These are phyloP conservation scores for Hamigera avellanea DNA, from an alignment of 495 filamentous ascomycete genomes.

Conservation along the genomic window DNA sequence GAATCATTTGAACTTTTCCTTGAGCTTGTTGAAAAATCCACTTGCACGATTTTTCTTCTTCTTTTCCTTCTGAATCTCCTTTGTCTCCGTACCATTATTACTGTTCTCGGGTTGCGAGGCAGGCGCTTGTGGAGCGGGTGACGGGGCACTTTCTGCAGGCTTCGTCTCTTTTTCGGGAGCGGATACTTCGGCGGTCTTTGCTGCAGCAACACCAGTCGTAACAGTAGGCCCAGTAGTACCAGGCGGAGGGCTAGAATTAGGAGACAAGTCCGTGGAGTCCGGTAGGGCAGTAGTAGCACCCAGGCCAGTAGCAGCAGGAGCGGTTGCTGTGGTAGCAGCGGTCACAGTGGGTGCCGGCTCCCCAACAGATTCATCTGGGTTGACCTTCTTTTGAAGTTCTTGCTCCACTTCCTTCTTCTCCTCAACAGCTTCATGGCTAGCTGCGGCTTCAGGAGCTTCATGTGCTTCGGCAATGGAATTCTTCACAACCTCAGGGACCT, in stretches of 20 bases:
- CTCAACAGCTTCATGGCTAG: conserved; percentile 51
- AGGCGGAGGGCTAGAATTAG: conserved; percentile 19
- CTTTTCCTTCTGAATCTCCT: conserved; percentile 21
- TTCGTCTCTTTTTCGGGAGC: neutral
- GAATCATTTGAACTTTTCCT: conserved; percentile 34
- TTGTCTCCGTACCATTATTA: neutral
- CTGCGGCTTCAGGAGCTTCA: conserved; percentile 57
- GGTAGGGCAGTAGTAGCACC: conserved; percentile 6
- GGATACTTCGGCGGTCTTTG: conserved; percentile 1
- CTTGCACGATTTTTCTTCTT: conserved; percentile 39
- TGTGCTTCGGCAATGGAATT: conserved; percentile 57
- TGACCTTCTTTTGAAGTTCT: conserved; percentile 48
- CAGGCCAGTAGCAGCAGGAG: conserved; percentile 18
- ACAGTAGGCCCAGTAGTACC: conserved; percentile 5
- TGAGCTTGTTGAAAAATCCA: conserved; percentile 37
- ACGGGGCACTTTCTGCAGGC: neutral
- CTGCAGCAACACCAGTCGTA: conserved; percentile 5
- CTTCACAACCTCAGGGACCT: conserved; percentile 63
- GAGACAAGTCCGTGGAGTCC: conserved; percentile 32
- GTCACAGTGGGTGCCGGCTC: conserved; percentile 39
- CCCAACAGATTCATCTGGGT: conserved; percentile 35
- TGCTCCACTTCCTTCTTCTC: conserved; percentile 70
- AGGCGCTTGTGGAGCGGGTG: neutral
- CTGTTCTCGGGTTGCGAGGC: neutral
- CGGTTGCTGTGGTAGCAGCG: conserved; percentile 30